A percentile compares a stretch with the other conserved stretches of the same genome.
These are phyloP conservation scores for Terana coerulea DNA, from an alignment of 768 basidiomycete species.

Conservation along the genomic window DNA sequence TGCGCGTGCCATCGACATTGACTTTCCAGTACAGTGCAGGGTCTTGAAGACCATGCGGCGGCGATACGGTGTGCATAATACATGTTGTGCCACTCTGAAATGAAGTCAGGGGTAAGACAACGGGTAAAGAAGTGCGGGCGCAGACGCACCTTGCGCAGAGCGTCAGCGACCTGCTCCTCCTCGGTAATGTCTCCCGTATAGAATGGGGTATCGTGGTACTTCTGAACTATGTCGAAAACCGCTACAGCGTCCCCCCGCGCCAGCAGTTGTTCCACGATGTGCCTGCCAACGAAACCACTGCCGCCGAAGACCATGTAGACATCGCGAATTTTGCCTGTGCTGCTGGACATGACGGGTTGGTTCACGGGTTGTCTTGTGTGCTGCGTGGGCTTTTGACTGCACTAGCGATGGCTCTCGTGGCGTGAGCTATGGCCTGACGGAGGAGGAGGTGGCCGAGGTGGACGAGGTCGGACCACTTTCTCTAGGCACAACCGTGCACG, in stretches of 20 bases:
- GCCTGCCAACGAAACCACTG: conserved; percentile 86
- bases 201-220: conserved; percentile 83
- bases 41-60: conserved; percentile 62
- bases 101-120: not conserved
- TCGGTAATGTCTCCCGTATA: conserved; percentile 88
- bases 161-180: conserved; percentile 64
- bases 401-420: not conserved
- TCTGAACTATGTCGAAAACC: conserved; percentile 89
- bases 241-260: conserved; percentile 78
- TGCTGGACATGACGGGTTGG: conserved; percentile 8
- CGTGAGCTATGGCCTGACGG: not conserved
- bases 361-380: not conserved
- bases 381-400: not conserved
- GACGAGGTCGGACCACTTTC: conserved; percentile 6
- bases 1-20: conserved; percentile 88
- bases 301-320: conserved; percentile 92
- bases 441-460: not conserved
- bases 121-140: not conserved
- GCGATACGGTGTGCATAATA: conserved; percentile 95
- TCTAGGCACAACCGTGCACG: conserved; percentile 1
- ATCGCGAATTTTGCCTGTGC: conserved; percentile 34
- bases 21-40: conserved; percentile 83
- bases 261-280: conserved; percentile 83
- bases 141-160: conserved; percentile 63
- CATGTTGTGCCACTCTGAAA: conserved; percentile 75